These are phyloP conservation scores for Solanum lycopersicoides DNA, from an alignment of 257 asterid species.

Conservation along the genomic window DNA sequence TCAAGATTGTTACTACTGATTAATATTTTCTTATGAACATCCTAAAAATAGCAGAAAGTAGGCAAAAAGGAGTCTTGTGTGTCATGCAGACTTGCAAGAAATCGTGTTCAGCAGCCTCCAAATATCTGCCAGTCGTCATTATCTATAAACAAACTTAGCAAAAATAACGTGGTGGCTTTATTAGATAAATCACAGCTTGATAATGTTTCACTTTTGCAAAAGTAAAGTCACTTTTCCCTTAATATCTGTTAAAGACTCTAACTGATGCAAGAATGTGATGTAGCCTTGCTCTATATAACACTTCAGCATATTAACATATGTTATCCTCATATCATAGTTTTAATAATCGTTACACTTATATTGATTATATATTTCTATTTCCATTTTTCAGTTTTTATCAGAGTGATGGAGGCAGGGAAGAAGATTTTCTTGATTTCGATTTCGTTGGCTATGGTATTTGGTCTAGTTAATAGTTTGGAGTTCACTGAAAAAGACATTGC, in stretches of 20 bases:
- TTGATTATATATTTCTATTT: not conserved
- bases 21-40: not conserved
- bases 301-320: not conserved
- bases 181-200: not conserved
- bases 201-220: constrained; percentile 19
- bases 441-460: constrained; percentile 20
- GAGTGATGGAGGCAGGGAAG: constrained; percentile 21
- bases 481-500: constrained; percentile 62
- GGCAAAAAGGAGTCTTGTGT: not conserved
- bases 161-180: constrained; percentile 19
- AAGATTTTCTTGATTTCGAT: constrained; percentile 19
- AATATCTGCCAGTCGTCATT: constrained; percentile 14
- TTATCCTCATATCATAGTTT: not conserved
- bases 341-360: not conserved
- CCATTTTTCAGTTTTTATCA: constrained; percentile 1
- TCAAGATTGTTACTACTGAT: not conserved
- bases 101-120: constrained; percentile 13
- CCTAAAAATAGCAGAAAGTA: constrained; percentile 1
- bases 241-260: constrained; percentile 14
- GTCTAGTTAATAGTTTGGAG: constrained; percentile 40
- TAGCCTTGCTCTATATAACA: constrained; percentile 12
- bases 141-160: constrained; percentile 10
- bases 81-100: constrained; percentile 2
- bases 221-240: constrained; percentile 7
- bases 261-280: constrained; percentile 7